Percentiles rank a stretch among this genome's conserved stretches.
Conservation (phyloP, 331 rosid species). For the Prunus yedoensis region DNA sequence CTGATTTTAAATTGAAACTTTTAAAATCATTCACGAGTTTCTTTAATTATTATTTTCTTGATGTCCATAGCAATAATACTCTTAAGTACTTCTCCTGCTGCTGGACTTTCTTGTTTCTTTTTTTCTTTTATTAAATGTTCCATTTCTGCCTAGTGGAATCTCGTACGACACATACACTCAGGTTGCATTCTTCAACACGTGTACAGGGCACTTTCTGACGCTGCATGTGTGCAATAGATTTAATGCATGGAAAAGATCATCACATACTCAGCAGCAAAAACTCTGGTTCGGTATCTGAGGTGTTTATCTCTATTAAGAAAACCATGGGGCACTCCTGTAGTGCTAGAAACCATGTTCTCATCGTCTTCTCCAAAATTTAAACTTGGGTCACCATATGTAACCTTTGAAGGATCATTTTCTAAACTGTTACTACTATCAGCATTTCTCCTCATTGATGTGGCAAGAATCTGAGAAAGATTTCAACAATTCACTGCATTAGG, state of each 20-base stretch:
- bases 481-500: slow-evolving; percentile 22
- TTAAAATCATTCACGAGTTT: neutral
- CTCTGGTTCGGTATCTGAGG: slow-evolving; percentile 95
- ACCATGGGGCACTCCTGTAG: slow-evolving; percentile 38
- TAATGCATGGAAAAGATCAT: slow-evolving; percentile 16
- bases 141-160: neutral
- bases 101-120: neutral
- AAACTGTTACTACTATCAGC: slow-evolving; percentile 40
- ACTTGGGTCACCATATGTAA: slow-evolving; percentile 56
- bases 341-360: slow-evolving; percentile 84
- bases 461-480: slow-evolving; percentile 70
- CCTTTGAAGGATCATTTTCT: slow-evolving; percentile 47
- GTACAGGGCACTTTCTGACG: neutral
- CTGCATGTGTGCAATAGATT: slow-evolving; percentile 1
- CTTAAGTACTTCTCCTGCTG: neutral
- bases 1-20: neutral
- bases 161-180: neutral
- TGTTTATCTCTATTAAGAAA: slow-evolving; percentile 71
- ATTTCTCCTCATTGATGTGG: slow-evolving; percentile 60
- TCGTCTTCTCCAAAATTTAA: slow-evolving; percentile 61
- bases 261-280: slow-evolving; percentile 97
- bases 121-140: neutral
- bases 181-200: neutral
- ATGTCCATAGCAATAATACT: neutral
- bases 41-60: neutral